Base-by-base conservation (phyloP, 2,329 filamentous ascomycete genomes). In the Arthroderma sp. region DNA sequence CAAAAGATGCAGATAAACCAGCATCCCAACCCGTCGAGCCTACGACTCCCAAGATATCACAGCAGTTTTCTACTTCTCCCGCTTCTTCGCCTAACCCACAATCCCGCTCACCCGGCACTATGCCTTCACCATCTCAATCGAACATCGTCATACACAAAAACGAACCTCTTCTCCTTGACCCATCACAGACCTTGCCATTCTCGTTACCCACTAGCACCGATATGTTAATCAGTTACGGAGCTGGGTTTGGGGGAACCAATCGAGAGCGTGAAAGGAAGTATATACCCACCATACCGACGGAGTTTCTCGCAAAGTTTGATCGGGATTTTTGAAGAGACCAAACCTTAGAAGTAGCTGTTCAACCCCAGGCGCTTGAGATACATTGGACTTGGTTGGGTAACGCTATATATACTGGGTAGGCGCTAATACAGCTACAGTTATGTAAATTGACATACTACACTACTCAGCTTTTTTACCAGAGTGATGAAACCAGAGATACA, bases 151-250 rank as follows among this genome's bases (percentile, higher is more conserved):
- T 50, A 3, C 44, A 54, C 8, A 43, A 49, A 43, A 44, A 44
- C 15, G 47, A 46, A 45, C 44, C 51, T 10, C 71, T 95, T 32
- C 77, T 95, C 37, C 66, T 96, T 43, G 88, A 96, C 57, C 86
- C 89, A 3, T 84, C 88, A 2, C 71, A 94, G 48, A 94, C 95
- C 75, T 74, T 98, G 28, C 91, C 91, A 0, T 98, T 98, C 61
- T 83, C 83, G n/a, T 71, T 98, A 29, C 91, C 91, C 1, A 94
- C 89, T 1, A 91, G 86, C 46, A 96, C 88, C 28, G 91, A 98
- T 62, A 98, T 98, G 91, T 74, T 96, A 40, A 78, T 98, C 40
- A 89, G 82, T 53, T 98, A 93, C 57, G 91, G 91, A 0, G 88
- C 91, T 8, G 91, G 91, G 0, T 91, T 96, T 57, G 91, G 91